Base-by-base conservation (phyloP, 1,284 basidiomycete genomes). In the Cryptococcus maquisensis region DNA sequence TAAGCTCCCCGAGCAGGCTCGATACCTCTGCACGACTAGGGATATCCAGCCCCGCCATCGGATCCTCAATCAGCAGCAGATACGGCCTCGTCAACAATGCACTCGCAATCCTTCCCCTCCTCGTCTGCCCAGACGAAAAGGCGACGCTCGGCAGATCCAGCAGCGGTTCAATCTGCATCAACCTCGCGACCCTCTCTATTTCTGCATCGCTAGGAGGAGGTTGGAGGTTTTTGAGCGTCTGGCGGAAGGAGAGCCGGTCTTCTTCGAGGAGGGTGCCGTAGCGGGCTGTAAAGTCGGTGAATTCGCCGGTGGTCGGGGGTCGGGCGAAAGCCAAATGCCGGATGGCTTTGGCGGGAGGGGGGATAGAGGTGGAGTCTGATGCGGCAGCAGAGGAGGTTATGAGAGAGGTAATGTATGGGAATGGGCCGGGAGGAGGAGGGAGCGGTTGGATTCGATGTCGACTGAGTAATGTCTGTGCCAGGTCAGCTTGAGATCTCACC, bases 101-200 rank as follows among this genome's bases (percentile, higher is more conserved):
- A 60, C 84, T 84, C 3, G 89, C 79, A 44, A 98, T 89, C 47
- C 93, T 79, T 4, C 92, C 92, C 23, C 91, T 78, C 37, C 95
- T 77, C 20, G 87, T 96, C 78, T 98, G 95, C 0, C 95, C 95
- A 63, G 95, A 95, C 59, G 87, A 90, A 48, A 98, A 73, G 0
- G 88, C 87, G 6, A 95, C 80, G 16, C 87, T 74, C 0, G 92
- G 93, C 5, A 93, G 66, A 66, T 93, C 86, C n/a, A 95, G 76
- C 37, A 92, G 73, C 16, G 79, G 65, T 3, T 72, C 66, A 46
- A 94, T 76, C 3, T 80, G 82, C 68, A 92, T 79, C 44, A 75
- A 74, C 5, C 77, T 62, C 50, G 52, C 73, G 66, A 59, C 78
- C 57, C 47, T 64, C 32, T 68, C 68, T 46, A 68, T 69, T 41